Percentiles rank a stretch among this genome's conserved stretches.
These are phyloP conservation scores for Phlebiopsis gigantea DNA, from an alignment of 768 basidiomycete species.

Conservation along the genomic window DNA sequence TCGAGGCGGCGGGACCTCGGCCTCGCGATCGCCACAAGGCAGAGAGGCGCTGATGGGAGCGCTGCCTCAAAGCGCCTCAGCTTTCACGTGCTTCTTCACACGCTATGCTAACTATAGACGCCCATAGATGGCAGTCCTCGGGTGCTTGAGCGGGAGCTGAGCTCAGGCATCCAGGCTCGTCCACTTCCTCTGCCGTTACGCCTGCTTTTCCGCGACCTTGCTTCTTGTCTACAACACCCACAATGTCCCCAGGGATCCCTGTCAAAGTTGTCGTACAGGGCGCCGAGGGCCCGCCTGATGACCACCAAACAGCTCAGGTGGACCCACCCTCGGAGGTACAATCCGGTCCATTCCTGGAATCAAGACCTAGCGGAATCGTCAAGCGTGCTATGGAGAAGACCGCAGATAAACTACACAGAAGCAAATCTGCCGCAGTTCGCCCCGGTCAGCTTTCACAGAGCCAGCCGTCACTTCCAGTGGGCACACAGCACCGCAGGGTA, in stretches of 20 bases:
- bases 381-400: slow-evolving; percentile 42
- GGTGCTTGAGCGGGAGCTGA: slow-evolving; percentile 7
- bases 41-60: neutral
- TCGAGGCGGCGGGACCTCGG: slow-evolving; percentile 10
- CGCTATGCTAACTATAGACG: neutral
- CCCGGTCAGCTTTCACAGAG: slow-evolving; percentile 18
- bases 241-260: neutral
- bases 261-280: slow-evolving; percentile 6
- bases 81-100: slow-evolving; percentile 1
- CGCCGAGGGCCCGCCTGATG: slow-evolving; percentile 11
- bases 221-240: neutral
- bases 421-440: slow-evolving; percentile 26
- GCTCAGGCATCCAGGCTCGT: slow-evolving; percentile 1
- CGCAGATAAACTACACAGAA: slow-evolving; percentile 60
- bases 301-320: slow-evolving; percentile 5
- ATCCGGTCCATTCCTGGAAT: slow-evolving; percentile 9
- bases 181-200: neutral
- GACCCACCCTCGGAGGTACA: slow-evolving; percentile 4
- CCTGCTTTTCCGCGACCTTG: neutral
- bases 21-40: slow-evolving; percentile 2
- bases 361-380: slow-evolving; percentile 15
- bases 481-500: slow-evolving; percentile 37
- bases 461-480: slow-evolving; percentile 27
- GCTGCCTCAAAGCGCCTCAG: neutral
- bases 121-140: neutral